Base-by-base conservation (phyloP, 2,329 filamentous ascomycete genomes). In the Thelonectria blattea region DNA sequence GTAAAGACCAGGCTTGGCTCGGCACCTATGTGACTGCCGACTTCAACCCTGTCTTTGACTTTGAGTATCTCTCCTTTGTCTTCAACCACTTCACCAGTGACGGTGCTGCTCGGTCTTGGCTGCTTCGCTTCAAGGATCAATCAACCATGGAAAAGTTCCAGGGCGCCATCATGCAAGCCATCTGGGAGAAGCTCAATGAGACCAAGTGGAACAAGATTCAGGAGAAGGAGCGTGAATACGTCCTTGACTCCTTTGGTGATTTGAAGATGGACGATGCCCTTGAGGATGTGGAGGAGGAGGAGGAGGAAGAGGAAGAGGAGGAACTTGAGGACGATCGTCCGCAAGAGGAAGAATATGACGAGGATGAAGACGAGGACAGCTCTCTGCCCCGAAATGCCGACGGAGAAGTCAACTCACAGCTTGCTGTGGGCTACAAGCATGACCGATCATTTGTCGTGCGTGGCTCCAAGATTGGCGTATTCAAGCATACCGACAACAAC, bases 1-100 rank as follows among this genome's bases (percentile, higher is more conserved):
- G 90, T 63, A 83, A 86, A 41, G 87, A 91, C 34, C 88, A 88
- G 71, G 88, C 93, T 55, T 97, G 93, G 92, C 81, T 99, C 2
- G 93, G 93, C 20, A 91, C 96, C 65, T 85, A 90, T 2, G 87
- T 99, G 30, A 83, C 93, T 30, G 90, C 92, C 7, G 95, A 99
- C 68, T 92, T 98, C 76, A 98, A 98, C 70, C 95, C 95, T 0
- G 93, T 99, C 18, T 99, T 98, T 82, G 98, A 98, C 78, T 98
- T 97, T 67, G 95, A 99, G 75, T 98, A 94, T 71, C 83, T 97
- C n/a, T 98, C 94, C 0, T 98, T 98, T 75, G 97, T 99, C 72
- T 99, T 99, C 84, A 99, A 99, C 72, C 93, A 97, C 74, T 98
- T 97, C 74, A 86, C 90, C 14, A 85, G 89, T 37, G 92, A 97